Percentiles rank a stretch among this genome's conserved stretches.
phyloP scores from a whole-genome alignment of 192 early-diverging fungal species.

The Spizellomyces sp. region DNA sequence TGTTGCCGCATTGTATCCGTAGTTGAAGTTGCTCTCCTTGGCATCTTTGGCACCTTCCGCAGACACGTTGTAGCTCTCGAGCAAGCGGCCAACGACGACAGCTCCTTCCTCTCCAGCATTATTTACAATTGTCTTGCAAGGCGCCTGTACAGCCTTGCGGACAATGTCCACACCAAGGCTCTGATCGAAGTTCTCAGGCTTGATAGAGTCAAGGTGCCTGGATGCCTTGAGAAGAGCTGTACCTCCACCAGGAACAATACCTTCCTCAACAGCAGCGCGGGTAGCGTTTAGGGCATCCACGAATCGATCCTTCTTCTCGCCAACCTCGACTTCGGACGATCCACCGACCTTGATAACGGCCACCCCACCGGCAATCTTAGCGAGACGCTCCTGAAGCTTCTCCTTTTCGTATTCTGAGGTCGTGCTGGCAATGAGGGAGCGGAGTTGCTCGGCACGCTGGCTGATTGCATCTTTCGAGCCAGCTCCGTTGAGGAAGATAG shows the following conservation, averaged over 20 bases:
- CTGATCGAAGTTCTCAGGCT: constrained; percentile 99
- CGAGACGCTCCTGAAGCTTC: constrained; percentile 99
- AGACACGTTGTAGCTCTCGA: constrained; percentile 70
- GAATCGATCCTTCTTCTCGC: constrained; percentile 99
- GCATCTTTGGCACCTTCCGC: constrained; percentile 36
- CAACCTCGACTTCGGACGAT: constrained; percentile 97
- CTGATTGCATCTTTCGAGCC: constrained; percentile 87
- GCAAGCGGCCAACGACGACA: constrained; percentile 93
- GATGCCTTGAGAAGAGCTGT: constrained; percentile 94
- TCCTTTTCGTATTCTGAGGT: constrained; percentile 98
- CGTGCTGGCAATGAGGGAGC: constrained; percentile 80
- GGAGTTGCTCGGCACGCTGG: constrained; percentile 97
- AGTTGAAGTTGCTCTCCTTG: constrained; percentile 74
- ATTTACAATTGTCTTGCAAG: constrained; percentile 91
- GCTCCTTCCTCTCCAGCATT: constrained; percentile 98
- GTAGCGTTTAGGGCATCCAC: constrained; percentile 98
- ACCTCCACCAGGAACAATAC: constrained; percentile 98
- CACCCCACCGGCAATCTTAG: constrained; percentile 97
- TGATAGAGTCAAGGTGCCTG: constrained; percentile 76
- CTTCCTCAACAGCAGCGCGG: constrained; percentile 98
- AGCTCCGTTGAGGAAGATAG: constrained; percentile 94
- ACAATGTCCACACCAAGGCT: constrained; percentile 97
- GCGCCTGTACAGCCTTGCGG: constrained; percentile 89
- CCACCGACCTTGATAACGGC: constrained; percentile 99
- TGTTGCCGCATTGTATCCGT: constrained; percentile 89